Base-by-base conservation (phyloP, 352 stramenopile species). In the Ophiocytium majus region DNA sequence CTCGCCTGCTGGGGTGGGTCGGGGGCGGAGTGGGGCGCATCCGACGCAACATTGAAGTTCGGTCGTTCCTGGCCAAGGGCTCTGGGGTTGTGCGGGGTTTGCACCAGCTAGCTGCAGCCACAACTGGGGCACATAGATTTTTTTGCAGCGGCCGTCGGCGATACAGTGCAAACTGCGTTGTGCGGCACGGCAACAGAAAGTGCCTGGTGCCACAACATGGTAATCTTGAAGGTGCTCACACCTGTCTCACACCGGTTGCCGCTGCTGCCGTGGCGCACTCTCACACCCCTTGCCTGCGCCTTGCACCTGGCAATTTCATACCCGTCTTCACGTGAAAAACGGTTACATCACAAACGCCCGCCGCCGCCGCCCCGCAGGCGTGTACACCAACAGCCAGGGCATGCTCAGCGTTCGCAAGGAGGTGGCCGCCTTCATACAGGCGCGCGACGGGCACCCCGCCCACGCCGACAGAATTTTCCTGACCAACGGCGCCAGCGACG, bases 381-480 rank as follows among this genome's bases (percentile, higher is more conserved):
- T 95, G 0, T 98, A 98, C 89, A 95, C 92, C 80, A 93, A 97
- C 89, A 97, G 92, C 86, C 95, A 98, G 86, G 95, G 95, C 80
- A 91, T 95, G 0, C 87, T 91, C 33, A 83, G 94, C 31, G 92
- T 98, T 76, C 93, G 94, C 0, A 33, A 89, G 80, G 94, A 98
- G 83, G 93, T 98, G 19, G 94, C 93, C 1, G 91, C 91, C 63
- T 98, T 98, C 84, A 90, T 98, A 64, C 83, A 93, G 82, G 89
- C 90, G 63, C 93, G 95, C 63, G 95, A 98, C 81, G 94, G 94
- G 82, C 93, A 98, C 89, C 89, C 93, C 28, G 92, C 94, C 63
- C 92, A 98, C 84, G 92, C 95, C 0, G 94, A 98, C 71, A 92
- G 96, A 89, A 98, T 99, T 78, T 99, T 97, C 89, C 92, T 99